phyloP scores from a whole-genome alignment of 169 alveolate species.

The Eimeria brunetti region DNA sequence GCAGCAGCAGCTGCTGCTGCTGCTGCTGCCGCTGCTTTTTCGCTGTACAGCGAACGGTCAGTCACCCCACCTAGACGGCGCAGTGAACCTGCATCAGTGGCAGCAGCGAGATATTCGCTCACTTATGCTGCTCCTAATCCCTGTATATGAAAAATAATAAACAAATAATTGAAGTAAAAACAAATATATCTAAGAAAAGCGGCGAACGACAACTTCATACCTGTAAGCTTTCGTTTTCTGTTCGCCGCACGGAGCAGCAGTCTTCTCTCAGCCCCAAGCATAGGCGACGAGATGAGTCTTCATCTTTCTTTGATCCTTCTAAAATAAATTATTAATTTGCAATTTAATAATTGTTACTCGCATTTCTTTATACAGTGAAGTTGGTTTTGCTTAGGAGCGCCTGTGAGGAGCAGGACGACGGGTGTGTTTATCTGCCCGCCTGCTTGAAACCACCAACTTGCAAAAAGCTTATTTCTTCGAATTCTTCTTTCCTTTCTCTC shows the following conservation, averaged over 20 bases:
- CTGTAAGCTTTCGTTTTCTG: neutral
- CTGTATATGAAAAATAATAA: neutral
- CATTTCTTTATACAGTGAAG: neutral
- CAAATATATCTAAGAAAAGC: neutral
- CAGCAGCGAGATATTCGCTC: neutral
- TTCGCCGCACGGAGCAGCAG: neutral
- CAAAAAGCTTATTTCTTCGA: neutral
- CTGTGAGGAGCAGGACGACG: neutral
- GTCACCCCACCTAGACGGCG: neutral
- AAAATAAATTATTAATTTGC: neutral
- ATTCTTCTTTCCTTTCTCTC: neutral
- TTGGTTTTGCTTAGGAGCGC: neutral
- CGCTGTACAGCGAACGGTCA: neutral
- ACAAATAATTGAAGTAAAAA: no score
- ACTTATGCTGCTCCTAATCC: neutral
- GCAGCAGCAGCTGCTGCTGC: conserved; percentile 9
- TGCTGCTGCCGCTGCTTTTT: conserved; percentile 2
- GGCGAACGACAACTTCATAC: neutral
- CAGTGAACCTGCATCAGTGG: neutral
- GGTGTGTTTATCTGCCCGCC: neutral
- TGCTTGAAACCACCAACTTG: neutral
- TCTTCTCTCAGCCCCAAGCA: neutral
- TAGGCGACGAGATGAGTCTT: neutral
- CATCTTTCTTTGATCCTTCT: neutral
- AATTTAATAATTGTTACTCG: neutral